A percentile compares a stretch with the other conserved stretches of the same genome.
phyloP scores from a whole-genome alignment of 2,329 filamentous ascomycete genomes.

The Clarireedia hainanense region DNA sequence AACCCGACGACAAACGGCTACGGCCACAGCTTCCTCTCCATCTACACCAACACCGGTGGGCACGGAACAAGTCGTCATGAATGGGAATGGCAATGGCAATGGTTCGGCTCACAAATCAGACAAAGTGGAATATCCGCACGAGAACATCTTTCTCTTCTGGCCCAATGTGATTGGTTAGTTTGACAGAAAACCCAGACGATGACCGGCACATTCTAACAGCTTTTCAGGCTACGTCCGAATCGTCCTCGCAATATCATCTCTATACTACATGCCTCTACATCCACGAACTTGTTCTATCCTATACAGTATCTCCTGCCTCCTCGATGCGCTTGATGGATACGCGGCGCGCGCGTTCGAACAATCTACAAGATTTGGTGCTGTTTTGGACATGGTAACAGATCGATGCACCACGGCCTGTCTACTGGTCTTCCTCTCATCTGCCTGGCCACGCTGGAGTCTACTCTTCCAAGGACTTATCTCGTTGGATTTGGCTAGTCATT shows the following conservation, averaged over 20 bases:
- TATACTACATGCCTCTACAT: slow-evolving; percentile 99
- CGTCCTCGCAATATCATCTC: slow-evolving; percentile 75
- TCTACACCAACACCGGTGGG: slow-evolving; percentile 23
- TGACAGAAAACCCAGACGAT: slow-evolving; percentile 40
- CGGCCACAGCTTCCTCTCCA: slow-evolving; percentile 24
- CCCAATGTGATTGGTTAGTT: slow-evolving; percentile 71
- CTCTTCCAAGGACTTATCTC: slow-evolving; percentile 91
- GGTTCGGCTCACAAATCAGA: slow-evolving; percentile 32
- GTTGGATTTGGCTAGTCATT: slow-evolving; percentile 90
- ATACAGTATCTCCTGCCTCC: slow-evolving; percentile 88
- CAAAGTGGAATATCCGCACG: slow-evolving; percentile 36
- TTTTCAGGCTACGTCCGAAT: slow-evolving; percentile 65
- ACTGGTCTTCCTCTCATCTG: slow-evolving; percentile 87
- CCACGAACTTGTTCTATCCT: slow-evolving; percentile 88
- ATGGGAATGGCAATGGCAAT: slow-evolving; percentile 37
- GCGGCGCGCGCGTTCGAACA: slow-evolving; percentile 85
- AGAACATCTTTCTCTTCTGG: slow-evolving; percentile 78
- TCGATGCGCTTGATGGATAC: slow-evolving; percentile 90
- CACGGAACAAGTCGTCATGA: slow-evolving; percentile 28
- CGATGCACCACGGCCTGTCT: slow-evolving; percentile 93
- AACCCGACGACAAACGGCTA: slow-evolving; percentile 27
- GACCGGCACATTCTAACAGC: slow-evolving; percentile 12
- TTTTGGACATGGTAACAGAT: slow-evolving; percentile 98
- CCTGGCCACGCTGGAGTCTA: slow-evolving; percentile 90
- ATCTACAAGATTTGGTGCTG: slow-evolving; percentile 89